These are phyloP conservation scores for Pholiota microspora DNA, from an alignment of 768 basidiomycete genomes.

Conservation along the genomic window DNA sequence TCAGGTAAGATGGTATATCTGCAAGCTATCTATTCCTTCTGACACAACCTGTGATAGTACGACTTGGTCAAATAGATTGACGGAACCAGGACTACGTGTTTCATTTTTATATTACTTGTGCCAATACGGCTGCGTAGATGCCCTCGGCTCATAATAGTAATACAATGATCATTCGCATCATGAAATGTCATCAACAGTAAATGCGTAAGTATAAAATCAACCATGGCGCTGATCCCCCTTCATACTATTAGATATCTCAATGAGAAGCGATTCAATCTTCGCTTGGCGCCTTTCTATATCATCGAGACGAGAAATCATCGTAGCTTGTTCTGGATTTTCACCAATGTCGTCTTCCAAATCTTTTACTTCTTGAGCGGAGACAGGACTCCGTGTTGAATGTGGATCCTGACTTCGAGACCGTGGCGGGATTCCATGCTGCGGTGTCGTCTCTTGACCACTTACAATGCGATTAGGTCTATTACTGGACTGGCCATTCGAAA, in stretches of 20 bases:
- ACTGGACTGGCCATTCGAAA: conserved; percentile 7
- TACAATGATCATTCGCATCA: too few relatives aligned
- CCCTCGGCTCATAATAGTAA: too few relatives aligned
- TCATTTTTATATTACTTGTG: too few relatives aligned
- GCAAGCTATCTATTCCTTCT: neutral
- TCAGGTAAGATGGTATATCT: conserved; percentile 35
- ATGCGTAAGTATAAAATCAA: too few relatives aligned
- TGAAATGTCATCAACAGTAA: too few relatives aligned
- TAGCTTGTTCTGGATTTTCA: conserved; percentile 16
- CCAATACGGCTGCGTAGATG: too few relatives aligned
- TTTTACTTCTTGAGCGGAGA: conserved; percentile 15
- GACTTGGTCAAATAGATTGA: neutral
- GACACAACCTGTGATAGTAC: neutral
- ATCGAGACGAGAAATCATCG: conserved; percentile 17
- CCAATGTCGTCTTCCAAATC: conserved; percentile 19
- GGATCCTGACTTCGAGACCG: conserved; percentile 17
- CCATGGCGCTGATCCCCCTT: neutral
- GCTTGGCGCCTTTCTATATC: conserved; percentile 35
- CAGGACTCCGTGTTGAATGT: conserved; percentile 1
- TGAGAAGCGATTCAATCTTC: conserved; percentile 44
- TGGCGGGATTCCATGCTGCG: conserved; percentile 4
- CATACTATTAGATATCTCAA: conserved; percentile 31
- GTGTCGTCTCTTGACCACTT: conserved; percentile 11
- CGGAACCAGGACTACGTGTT: too few relatives aligned
- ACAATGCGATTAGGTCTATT: conserved; percentile 12